These are phyloP conservation scores for Auriscalpium microsporum DNA, from an alignment of 768 basidiomycete genomes.

Conservation along the genomic window DNA sequence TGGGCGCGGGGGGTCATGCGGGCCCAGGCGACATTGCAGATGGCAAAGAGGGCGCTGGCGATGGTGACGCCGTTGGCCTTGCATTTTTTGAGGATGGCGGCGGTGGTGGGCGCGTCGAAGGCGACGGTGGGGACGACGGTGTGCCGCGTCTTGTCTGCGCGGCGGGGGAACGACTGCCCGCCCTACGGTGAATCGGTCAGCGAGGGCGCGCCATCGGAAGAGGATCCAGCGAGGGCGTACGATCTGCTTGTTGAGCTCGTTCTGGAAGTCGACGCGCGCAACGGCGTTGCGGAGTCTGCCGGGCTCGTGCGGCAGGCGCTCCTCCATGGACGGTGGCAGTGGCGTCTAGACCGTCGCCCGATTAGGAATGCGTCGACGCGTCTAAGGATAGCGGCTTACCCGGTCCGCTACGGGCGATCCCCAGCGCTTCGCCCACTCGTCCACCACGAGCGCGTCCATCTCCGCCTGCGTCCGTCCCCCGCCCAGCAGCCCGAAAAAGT, in stretches of 20 bases:
- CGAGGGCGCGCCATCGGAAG: not conserved
- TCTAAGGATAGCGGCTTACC: constrained; percentile 23
- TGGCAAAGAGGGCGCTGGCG: constrained; percentile 64
- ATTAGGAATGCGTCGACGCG: not conserved
- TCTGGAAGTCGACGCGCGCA: constrained; percentile 25
- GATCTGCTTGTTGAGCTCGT: constrained; percentile 23
- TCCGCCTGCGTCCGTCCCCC: constrained; percentile 21
- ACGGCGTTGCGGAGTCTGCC: constrained; percentile 21
- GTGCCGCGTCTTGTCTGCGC: constrained; percentile 33
- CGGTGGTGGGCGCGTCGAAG: constrained; percentile 47
- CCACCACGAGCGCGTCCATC: constrained; percentile 21
- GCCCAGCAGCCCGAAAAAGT: constrained; percentile 63
- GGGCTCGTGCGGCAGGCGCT: constrained; percentile 18
- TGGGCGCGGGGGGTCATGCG: constrained; percentile 33
- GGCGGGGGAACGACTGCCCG: constrained; percentile 63
- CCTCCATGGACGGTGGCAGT: constrained; percentile 21
- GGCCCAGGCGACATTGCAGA: constrained; percentile 71
- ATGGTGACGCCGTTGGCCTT: constrained; percentile 67
- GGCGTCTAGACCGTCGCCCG: not conserved
- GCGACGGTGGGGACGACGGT: constrained; percentile 68
- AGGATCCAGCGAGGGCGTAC: constrained; percentile 13
- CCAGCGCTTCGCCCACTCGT: constrained; percentile 29
- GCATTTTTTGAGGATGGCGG: constrained; percentile 57
- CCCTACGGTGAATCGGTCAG: constrained; percentile 37
- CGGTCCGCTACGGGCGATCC: constrained; percentile 12